Evolutionary conservation across 148 eudicot species (phyloP), one percentile per base, ranked within the genome.

Genomic region (Chenopodium formosanum): DNA sequence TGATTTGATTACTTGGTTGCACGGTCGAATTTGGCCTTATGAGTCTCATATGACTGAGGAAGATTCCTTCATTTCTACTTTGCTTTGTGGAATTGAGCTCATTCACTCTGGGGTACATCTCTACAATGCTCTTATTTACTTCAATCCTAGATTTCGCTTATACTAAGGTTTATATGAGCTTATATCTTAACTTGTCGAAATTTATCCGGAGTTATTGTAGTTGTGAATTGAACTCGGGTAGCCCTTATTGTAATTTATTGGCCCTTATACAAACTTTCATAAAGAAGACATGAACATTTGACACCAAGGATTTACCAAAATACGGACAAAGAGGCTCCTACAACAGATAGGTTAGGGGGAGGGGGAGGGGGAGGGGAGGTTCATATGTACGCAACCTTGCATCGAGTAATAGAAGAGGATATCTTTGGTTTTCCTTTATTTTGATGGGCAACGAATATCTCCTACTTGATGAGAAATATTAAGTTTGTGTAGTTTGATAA

Each of bases 1-100:
- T 62, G 95, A 95, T 81, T 81, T 95, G 82, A 76, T 95, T n/a
- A 95, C 97, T 11, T 95, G 98, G 98, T 82, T 95, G 32, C 98
- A 95, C 58, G 75, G 83, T 25, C 92, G 98, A 50, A 90, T 95
- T 77, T 95, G 98, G 98, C 98, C 98, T 50, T 95, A 93, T 75
- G 97, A 95, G 79, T 89, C 97, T 4, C 91, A 90, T 84, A 93
- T 95, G 94, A 89, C 93, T 0, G 88, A 88, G 70, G 83, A 88
- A 10, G 97, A 95, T 73, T 95, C 98, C 0, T 95, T 87, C 81
- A 63, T 95, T 62, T 95, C 98, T 68, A 92, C 98, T 79, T 80
- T 95, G 83, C 94, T 93, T 4, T 95, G 98, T 74, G 97, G 97
- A 80, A 93, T 95, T 75, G 98, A 95, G 83, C 98, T 95, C 73